Percentiles rank a stretch among this genome's conserved stretches.
phyloP scores from a whole-genome alignment of 2,329 filamentous ascomycete species.

The Madurella fahalii region DNA sequence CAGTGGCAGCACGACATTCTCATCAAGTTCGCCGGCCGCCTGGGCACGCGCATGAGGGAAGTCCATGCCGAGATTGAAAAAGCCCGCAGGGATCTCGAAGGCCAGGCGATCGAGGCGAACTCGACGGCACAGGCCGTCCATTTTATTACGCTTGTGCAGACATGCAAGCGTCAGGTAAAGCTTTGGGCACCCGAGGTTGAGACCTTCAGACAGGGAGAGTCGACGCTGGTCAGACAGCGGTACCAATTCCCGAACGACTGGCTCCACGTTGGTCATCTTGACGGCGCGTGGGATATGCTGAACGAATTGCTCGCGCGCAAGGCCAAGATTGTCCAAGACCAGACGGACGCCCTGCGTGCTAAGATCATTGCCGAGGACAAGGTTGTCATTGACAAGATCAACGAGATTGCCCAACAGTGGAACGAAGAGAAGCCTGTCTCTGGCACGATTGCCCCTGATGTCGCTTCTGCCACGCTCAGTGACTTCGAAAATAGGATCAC shows the following conservation, averaged over 20 bases:
- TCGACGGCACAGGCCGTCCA: slow-evolving; percentile 96
- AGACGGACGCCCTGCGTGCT: slow-evolving; percentile 88
- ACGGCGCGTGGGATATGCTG: slow-evolving; percentile 90
- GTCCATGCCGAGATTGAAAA: slow-evolving; percentile 89
- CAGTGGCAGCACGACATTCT: slow-evolving; percentile 99
- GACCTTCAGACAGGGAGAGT: slow-evolving; percentile 92
- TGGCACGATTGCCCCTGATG: slow-evolving; percentile 83
- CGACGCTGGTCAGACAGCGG: slow-evolving; percentile 82
- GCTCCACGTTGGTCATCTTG: slow-evolving; percentile 93
- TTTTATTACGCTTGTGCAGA: slow-evolving; percentile 97
- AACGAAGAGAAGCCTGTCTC: slow-evolving; percentile 96
- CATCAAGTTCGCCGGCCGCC: slow-evolving; percentile 83
- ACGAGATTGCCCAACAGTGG: slow-evolving; percentile 82
- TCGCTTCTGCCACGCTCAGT: slow-evolving; percentile 76
- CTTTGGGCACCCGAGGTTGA: slow-evolving; percentile 95
- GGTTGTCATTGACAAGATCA: slow-evolving; percentile 82
- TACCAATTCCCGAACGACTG: slow-evolving; percentile 93
- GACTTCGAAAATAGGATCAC: slow-evolving; percentile 83
- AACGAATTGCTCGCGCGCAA: slow-evolving; percentile 91
- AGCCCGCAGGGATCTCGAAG: slow-evolving; percentile 83
- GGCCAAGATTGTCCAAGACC: slow-evolving; percentile 91
- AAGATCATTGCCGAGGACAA: slow-evolving; percentile 95
- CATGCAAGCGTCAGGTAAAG: slow-evolving; percentile 90
- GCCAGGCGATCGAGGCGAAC: slow-evolving; percentile 85
- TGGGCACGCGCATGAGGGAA: slow-evolving; percentile 87